phyloP scores from a whole-genome alignment of 345 rosid species.

The Boechera retrofracta region DNA sequence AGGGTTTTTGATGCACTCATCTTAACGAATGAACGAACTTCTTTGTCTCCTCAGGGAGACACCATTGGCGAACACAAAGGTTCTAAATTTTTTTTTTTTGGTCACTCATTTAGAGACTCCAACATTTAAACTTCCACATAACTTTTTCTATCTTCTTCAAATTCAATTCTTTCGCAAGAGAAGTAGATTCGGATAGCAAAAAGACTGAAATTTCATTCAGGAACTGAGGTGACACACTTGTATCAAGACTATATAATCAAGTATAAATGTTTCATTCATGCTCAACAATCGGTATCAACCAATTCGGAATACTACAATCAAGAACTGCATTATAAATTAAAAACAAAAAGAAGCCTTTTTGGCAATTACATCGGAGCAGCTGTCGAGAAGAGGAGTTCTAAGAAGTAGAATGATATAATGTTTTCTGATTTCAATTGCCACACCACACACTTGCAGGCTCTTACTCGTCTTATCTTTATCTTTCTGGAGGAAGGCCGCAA shows the following conservation, averaged over 20 bases:
- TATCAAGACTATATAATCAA: neutral
- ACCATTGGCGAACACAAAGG: neutral
- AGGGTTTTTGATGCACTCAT: conserved; percentile 51
- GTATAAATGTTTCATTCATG: neutral
- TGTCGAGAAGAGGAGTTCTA: neutral
- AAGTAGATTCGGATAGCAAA: neutral
- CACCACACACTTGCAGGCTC: conserved; percentile 16
- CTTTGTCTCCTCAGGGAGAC: neutral
- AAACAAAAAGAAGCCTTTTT: no score
- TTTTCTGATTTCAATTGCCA: neutral
- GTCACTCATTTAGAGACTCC: neutral
- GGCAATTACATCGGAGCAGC: neutral
- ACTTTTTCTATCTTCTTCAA: neutral
- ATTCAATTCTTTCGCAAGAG: neutral
- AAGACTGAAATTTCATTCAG: neutral
- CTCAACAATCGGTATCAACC: neutral
- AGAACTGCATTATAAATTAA: no score
- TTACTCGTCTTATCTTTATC: conserved; percentile 79
- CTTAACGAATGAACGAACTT: neutral
- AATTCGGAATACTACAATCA: no score
- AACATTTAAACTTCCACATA: neutral
- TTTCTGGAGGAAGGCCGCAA: conserved; percentile 94
- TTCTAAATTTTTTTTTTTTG: neutral
- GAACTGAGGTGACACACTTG: neutral
- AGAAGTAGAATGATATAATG: conserved; percentile 5